Conservation (phyloP, 345 rosid species). For the Xanthoceras sorbifolium region DNA sequence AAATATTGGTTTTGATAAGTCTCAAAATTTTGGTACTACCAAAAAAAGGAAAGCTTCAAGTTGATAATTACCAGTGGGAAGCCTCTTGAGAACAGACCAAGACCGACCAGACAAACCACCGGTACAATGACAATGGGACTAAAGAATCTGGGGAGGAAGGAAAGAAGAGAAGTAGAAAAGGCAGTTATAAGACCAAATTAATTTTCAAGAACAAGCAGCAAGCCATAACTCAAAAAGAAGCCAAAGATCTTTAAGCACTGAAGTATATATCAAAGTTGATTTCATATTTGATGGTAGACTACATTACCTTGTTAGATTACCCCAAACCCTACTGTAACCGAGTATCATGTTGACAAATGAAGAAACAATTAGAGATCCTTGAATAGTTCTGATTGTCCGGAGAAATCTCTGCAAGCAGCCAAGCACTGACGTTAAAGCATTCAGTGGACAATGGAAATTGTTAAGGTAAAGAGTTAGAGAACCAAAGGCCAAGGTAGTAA, state of each 20-base stretch:
- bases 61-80: constrained; percentile 78
- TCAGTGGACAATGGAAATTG: not conserved
- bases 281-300: constrained; percentile 2
- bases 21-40: not conserved
- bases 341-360: constrained; percentile 79
- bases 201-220: not conserved
- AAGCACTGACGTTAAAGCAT: constrained; percentile 10
- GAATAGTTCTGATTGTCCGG: constrained; percentile 78
- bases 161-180: not conserved
- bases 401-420: constrained; percentile 67
- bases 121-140: constrained; percentile 78
- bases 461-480: not conserved
- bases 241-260: not conserved
- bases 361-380: constrained; percentile 87
- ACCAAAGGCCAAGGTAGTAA: not conserved
- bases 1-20: not conserved
- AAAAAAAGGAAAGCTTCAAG: not conserved
- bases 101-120: constrained; percentile 72
- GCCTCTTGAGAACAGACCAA: constrained; percentile 86
- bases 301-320: constrained; percentile 66
- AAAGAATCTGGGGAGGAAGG: constrained; percentile 49
- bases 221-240: not conserved
- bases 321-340: constrained; percentile 79
- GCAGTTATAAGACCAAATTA: not conserved
- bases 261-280: not conserved